Percentiles rank a stretch among this genome's conserved stretches.
Conservation (phyloP, 306 rosid genomes). For the Cucumis cinereus region DNA sequence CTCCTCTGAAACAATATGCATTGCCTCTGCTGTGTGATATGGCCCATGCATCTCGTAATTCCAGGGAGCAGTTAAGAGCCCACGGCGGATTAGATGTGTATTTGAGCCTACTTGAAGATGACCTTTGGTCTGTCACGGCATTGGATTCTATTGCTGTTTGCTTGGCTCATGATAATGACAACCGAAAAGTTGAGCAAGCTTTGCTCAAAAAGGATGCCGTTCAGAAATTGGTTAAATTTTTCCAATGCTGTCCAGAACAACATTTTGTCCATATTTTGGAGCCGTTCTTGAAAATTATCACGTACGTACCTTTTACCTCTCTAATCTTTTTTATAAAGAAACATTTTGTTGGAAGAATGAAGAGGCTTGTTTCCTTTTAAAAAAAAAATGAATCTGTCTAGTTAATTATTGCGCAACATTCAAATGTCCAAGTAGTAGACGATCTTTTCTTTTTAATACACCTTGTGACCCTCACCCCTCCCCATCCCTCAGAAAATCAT, state of each 20-base stretch:
- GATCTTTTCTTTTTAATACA: background rate
- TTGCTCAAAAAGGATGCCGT: constrained; percentile 88
- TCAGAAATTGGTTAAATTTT: constrained; percentile 90
- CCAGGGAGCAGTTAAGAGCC: constrained; percentile 96
- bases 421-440: background rate
- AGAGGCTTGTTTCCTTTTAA: no score
- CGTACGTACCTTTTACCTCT: constrained; percentile 28
- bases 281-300: constrained; percentile 94
- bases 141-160: constrained; percentile 95
- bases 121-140: constrained; percentile 89
- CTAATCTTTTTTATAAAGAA: no score
- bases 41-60: constrained; percentile 99
- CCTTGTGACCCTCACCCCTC: no score
- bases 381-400: background rate
- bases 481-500: background rate
- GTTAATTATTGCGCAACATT: background rate
- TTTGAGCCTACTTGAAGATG: constrained; percentile 93
- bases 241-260: constrained; percentile 92
- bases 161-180: constrained; percentile 91
- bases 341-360: no score
- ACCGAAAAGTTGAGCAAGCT: constrained; percentile 90
- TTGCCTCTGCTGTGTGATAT: constrained; percentile 93
- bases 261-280: constrained; percentile 94
- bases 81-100: constrained; percentile 98
- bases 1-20: constrained; percentile 80